Evolutionary conservation across 2,329 filamentous ascomycete species (phyloP).

Genomic region (Sarocladium brachiariae): DNA sequence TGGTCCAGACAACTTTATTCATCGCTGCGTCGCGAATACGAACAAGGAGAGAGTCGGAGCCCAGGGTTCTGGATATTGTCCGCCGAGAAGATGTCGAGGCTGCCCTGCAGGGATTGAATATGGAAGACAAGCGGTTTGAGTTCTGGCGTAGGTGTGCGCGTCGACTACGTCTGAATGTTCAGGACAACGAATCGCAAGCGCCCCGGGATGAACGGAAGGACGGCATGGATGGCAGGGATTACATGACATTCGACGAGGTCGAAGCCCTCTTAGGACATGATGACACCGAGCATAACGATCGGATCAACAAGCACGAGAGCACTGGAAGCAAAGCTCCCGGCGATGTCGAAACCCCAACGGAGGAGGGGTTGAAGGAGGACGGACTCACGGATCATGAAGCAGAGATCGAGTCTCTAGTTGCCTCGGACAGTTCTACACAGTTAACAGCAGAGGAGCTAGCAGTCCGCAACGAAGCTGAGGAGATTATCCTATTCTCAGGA

Average conservation of each 20-base stretch:
- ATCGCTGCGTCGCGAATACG: constrained; percentile 64
- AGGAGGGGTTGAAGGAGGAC: constrained; percentile 10
- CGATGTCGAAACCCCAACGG: not conserved
- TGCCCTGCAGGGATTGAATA: constrained; percentile 39
- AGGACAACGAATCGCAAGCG: not conserved
- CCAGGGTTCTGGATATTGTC: constrained; percentile 27
- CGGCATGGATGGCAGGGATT: constrained; percentile 21
- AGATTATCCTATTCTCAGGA: constrained; percentile 35
- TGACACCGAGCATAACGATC: constrained; percentile 10
- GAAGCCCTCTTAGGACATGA: constrained; percentile 30
- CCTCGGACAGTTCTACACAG: constrained; percentile 8
- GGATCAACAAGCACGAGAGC: not conserved
- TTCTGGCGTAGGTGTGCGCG: constrained; percentile 45
- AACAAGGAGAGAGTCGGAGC: constrained; percentile 31
- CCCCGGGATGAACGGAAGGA: not conserved
- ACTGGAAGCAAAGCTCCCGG: too few species aligned
- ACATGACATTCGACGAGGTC: constrained; percentile 37
- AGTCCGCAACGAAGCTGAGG: constrained; percentile 28
- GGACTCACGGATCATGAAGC: constrained; percentile 11
- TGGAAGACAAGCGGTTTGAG: constrained; percentile 28
- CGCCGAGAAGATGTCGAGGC: constrained; percentile 40
- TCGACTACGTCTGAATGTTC: constrained; percentile 42
- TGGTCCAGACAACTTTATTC: constrained; percentile 64
- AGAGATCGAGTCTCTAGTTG: not conserved
- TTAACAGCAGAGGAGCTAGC: constrained; percentile 21